Conservation (phyloP, 2,329 filamentous ascomycete genomes). For the Fusarium euwallaceae region DNA sequence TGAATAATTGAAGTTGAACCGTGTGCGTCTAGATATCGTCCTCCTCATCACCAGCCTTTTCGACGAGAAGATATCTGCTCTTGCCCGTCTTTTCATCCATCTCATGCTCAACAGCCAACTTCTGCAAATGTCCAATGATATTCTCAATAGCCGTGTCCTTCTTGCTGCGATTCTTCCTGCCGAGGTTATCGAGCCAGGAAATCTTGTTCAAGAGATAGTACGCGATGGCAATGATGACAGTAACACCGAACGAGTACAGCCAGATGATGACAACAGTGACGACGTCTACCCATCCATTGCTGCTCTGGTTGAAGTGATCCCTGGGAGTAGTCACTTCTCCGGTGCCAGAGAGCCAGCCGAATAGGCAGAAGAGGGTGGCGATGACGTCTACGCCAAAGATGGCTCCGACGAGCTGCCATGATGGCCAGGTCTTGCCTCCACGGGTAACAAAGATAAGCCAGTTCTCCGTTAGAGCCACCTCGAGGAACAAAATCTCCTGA, state of each 20-base stretch:
- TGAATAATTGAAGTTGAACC: neutral
- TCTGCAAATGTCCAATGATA: constrained; percentile 25
- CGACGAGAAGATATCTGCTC: constrained; percentile 15
- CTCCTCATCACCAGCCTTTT: constrained; percentile 27
- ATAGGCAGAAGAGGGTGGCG: constrained; percentile 10
- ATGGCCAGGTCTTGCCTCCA: constrained; percentile 33
- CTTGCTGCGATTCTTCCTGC: constrained; percentile 25
- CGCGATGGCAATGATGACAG: constrained; percentile 27
- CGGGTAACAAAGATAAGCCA: constrained; percentile 34
- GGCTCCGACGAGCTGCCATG: constrained; percentile 29
- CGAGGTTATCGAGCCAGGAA: constrained; percentile 26
- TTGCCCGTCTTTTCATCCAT: constrained; percentile 33
- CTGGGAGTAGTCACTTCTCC: constrained; percentile 6
- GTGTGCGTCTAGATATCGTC: constrained; percentile 27
- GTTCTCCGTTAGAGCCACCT: constrained; percentile 32
- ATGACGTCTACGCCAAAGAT: constrained; percentile 18
- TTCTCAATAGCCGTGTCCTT: constrained; percentile 34
- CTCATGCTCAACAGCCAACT: constrained; percentile 32
- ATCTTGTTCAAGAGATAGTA: constrained; percentile 35
- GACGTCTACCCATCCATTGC: constrained; percentile 28
- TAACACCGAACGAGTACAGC: constrained; percentile 31
- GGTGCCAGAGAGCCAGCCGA: constrained; percentile 19
- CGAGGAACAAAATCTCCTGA: constrained; percentile 25
- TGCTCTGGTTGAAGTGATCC: constrained; percentile 24
- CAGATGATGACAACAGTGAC: constrained; percentile 29